Base-by-base conservation (phyloP, 148 eudicot genomes). In the Fagopyrum homotropicum region DNA sequence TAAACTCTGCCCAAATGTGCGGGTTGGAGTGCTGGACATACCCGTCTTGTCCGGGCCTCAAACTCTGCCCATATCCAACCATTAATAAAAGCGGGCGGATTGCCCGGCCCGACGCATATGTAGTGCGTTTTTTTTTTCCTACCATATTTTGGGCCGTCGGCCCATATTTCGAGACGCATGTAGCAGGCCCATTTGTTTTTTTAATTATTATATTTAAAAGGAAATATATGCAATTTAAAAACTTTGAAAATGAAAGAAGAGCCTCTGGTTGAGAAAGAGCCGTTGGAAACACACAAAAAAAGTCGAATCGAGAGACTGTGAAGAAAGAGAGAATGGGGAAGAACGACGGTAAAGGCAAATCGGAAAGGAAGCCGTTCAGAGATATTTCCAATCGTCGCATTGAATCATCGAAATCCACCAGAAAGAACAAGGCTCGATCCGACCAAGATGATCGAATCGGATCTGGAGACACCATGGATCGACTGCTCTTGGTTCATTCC, bases 401-500 rank as follows among this genome's bases (percentile, higher is more conserved):
- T 1, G 70, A 51, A 59, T 56, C 78, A 16, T 69, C 75, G 9
- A 72, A 72, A 81, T 78, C 81, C 12, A 44, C 69, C 9, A 72
- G 66, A 71, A 68, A 78, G 51, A 70, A 11, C 15, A 22, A 79
- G 69, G 15, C 78, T 51, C 11, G 51, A 55, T 70, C 56, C 73
- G 70, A 63, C 9, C 45, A 49, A 29, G 52, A 45, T 61, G 50
- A 74, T 40, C 71, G 19, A 66, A 7, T 10, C 46, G n/a, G 54
- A 51, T 74, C 46, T 7, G 81, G 75, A 4, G 86, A 75, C 59
- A 81, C 85, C 4, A 81, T 89, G 69, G 93, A 89, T 76, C 90
- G 86, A 46, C 89, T 91, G 70, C 91, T 87, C 52, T 84, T 89
- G 44, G 82, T 86, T 63, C 97, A 87, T 71, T 87, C 97, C 47